phyloP scores from a whole-genome alignment of 2,329 filamentous ascomycete species.

The Chrysoporthe deuterocubensis region DNA sequence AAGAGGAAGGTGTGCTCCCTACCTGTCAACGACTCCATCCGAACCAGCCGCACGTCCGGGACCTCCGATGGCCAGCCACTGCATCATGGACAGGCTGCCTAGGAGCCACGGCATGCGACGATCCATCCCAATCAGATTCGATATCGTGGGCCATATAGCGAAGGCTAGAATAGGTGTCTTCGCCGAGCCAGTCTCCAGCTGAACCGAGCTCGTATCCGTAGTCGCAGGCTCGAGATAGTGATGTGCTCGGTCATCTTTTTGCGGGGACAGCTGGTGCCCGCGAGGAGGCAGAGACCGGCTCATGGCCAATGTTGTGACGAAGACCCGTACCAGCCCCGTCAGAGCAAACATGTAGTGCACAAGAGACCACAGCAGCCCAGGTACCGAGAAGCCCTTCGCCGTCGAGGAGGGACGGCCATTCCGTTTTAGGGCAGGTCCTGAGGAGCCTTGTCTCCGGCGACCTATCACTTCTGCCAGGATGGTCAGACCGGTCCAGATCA shows the following conservation, averaged over 20 bases:
- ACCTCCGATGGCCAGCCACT: slow-evolving; percentile 73
- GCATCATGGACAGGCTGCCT: slow-evolving; percentile 74
- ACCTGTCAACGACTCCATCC: slow-evolving; percentile 88
- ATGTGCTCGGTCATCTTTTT: slow-evolving; percentile 34
- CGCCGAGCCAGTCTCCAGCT: slow-evolving; percentile 32
- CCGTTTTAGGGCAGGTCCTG: slow-evolving; percentile 27
- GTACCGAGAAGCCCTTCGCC: slow-evolving; percentile 43
- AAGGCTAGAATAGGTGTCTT: slow-evolving; percentile 75
- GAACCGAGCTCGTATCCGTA: slow-evolving; percentile 32
- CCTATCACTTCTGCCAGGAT: slow-evolving; percentile 61
- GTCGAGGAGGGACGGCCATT: slow-evolving; percentile 13
- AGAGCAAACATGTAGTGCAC: slow-evolving; percentile 59
- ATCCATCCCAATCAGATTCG: slow-evolving; percentile 73
- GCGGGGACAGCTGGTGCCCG: slow-evolving; percentile 32
- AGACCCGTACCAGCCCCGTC: slow-evolving; percentile 67
- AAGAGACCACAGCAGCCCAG: slow-evolving; percentile 57
- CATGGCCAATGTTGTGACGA: slow-evolving; percentile 66
- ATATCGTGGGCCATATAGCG: slow-evolving; percentile 74
- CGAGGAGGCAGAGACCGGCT: slow-evolving; percentile 70
- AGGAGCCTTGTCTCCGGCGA: slow-evolving; percentile 33
- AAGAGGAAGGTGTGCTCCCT: slow-evolving; percentile 47
- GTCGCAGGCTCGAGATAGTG: slow-evolving; percentile 30
- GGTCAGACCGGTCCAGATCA: slow-evolving; percentile 82
- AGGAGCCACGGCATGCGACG: slow-evolving; percentile 89
- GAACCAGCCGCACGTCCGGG: slow-evolving; percentile 76